Evolutionary conservation across 306 rosid genomes (phyloP).

Genomic region (Cucurbita maxima): DNA sequence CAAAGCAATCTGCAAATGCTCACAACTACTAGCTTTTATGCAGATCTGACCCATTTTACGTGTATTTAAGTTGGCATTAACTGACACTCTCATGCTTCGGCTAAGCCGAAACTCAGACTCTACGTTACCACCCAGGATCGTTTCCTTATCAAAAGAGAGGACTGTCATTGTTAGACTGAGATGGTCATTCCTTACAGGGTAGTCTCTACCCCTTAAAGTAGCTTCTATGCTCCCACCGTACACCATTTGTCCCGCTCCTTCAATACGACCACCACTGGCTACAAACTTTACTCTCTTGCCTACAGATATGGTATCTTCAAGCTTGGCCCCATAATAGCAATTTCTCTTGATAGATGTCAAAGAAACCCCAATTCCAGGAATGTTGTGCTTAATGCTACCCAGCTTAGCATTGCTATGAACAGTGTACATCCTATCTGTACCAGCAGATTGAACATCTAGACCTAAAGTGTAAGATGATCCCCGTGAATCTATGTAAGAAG

Average conservation of each 20-base stretch:
- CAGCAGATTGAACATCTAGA: conserved; percentile 73
- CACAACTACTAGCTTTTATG: conserved; percentile 60
- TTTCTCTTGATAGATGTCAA: conserved; percentile 60
- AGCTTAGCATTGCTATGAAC: conserved; percentile 52
- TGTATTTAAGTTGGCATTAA: conserved; percentile 70
- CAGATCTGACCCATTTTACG: conserved; percentile 78
- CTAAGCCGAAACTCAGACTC: conserved; percentile 61
- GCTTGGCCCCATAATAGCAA: conserved; percentile 61
- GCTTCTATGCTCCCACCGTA: conserved; percentile 77
- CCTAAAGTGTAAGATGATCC: conserved; percentile 52
- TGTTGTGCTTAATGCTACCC: conserved; percentile 43
- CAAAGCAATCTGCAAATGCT: conserved; percentile 66
- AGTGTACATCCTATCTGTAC: conserved; percentile 52
- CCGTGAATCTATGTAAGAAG: conserved; percentile 45
- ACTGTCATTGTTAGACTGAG: conserved; percentile 47
- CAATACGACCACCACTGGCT: conserved; percentile 50
- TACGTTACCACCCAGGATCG: conserved; percentile 58
- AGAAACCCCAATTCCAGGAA: conserved; percentile 64
- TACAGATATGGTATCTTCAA: conserved; percentile 62
- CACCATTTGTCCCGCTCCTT: conserved; percentile 59
- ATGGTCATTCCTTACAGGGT: conserved; percentile 62
- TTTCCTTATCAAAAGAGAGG: conserved; percentile 68
- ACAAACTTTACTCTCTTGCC: conserved; percentile 76
- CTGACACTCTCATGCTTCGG: conserved; percentile 41
- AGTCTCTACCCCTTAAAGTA: conserved; percentile 60